Base-by-base conservation (phyloP, 2,329 filamentous ascomycete genomes). In the Zopfia rhizophila region DNA sequence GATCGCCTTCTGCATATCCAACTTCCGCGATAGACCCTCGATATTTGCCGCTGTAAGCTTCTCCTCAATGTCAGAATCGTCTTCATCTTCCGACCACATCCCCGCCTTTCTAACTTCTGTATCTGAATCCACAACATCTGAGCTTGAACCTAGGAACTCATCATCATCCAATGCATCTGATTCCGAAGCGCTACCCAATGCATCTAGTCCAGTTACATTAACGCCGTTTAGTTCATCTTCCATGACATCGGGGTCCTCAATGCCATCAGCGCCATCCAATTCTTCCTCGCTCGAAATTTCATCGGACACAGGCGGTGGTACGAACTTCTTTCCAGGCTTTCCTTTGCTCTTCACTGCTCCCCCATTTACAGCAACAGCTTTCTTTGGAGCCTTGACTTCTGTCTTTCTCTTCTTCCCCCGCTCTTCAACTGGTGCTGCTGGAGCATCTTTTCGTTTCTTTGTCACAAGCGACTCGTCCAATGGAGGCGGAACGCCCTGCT, bases 1-100 rank as follows among this genome's bases (percentile, higher is more conserved):
- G 49, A 88, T 82, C 31, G 89, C 88, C 65, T 83, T 78, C 66
- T 94, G 79, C 63, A 83, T 79, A 69, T 99, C 93, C 45, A 99
- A 75, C 71, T 91, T 93, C 60, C 86, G 82, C 43, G 93, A 92
- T 44, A 99, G 78, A 47, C 94, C 94, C 62, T 88, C 94, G 53
- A 99, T 97, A 72, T 99, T 99, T 53, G 94, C 94, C 2, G 92
- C 92, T 38, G 91, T 99, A 58, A 99, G 82, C 69, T 87, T 88
- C 75, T 97, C 92, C 74, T 96, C 91, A 4, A 85, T 87, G 1
- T 89, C 92, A 55, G 93, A 90, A 60, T 95, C 91, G 65, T 97
- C 93, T 55, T 97, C 94, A 65, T 97, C 93, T 57, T 97, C 93
- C 0, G 94, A 97, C 79, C 96, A 99, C 79, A 96, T 90, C 55